Evolutionary conservation across 2,329 filamentous ascomycete genomes (phyloP).

Genomic region (Stemphylium vesicarium): DNA sequence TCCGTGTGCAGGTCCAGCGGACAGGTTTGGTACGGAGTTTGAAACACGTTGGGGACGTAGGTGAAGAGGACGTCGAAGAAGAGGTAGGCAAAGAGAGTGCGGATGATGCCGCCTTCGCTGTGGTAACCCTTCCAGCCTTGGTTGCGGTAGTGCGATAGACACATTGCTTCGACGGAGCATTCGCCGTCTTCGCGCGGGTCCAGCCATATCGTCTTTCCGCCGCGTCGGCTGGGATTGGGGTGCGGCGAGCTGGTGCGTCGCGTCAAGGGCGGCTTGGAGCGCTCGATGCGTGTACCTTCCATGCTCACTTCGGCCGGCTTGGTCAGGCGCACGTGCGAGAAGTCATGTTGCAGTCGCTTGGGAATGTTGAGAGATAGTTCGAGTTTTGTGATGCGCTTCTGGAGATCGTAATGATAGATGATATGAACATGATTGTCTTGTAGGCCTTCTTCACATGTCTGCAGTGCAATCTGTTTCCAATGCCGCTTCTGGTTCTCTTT

Average conservation of each 20-base stretch:
- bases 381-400: slow-evolving; percentile 90
- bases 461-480: slow-evolving; percentile 78
- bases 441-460: slow-evolving; percentile 84
- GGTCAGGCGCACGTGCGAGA: slow-evolving; percentile 79
- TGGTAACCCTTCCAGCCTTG: slow-evolving; percentile 95
- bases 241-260: slow-evolving; percentile 39
- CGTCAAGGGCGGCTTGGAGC: slow-evolving; percentile 52
- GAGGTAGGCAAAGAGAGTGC: slow-evolving; percentile 82
- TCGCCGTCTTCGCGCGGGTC: slow-evolving; percentile 75
- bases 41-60: slow-evolving; percentile 95
- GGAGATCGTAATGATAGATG: slow-evolving; percentile 91
- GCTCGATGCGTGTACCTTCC: slow-evolving; percentile 78
- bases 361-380: slow-evolving; percentile 84
- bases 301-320: slow-evolving; percentile 78
- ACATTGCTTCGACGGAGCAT: slow-evolving; percentile 94
- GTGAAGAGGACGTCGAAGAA: slow-evolving; percentile 94
- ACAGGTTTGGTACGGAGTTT: slow-evolving; percentile 92
- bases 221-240: slow-evolving; percentile 50
- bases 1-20: slow-evolving; percentile 93
- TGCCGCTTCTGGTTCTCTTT: slow-evolving; percentile 74
- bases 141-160: slow-evolving; percentile 80
- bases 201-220: slow-evolving; percentile 84
- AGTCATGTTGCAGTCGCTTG: slow-evolving; percentile 88
- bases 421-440: slow-evolving; percentile 89
- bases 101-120: slow-evolving; percentile 85